Evolutionary conservation across 2,329 filamentous ascomycete genomes (phyloP).

Genomic region (Phialophora verrucosa): DNA sequence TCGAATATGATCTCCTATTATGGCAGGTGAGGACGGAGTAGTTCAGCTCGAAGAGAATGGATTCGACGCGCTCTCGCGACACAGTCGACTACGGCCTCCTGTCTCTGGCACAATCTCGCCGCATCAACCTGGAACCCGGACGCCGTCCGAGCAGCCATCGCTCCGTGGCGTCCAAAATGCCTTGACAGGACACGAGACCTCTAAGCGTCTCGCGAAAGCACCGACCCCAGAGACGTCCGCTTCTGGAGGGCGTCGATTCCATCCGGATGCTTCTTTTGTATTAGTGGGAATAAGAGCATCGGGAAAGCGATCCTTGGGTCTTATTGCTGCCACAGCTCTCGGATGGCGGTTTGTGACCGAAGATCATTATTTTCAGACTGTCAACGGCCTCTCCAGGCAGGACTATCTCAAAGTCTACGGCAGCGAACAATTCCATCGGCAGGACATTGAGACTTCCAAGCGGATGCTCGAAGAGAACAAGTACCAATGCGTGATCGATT

Average conservation of each 20-base stretch:
- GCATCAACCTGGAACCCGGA: neutral
- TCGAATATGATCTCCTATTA: constrained; percentile 7
- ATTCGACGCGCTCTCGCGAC: neutral
- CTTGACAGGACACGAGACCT: constrained; percentile 1
- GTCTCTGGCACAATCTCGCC: constrained; percentile 17
- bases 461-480: constrained; percentile 53
- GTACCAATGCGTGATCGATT: constrained; percentile 51
- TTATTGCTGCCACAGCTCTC: constrained; percentile 51
- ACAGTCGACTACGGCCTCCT: neutral
- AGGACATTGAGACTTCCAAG: constrained; percentile 51
- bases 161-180: neutral
- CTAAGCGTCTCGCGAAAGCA: constrained; percentile 3
- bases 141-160: constrained; percentile 5
- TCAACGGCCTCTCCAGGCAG: constrained; percentile 50
- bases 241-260: constrained; percentile 37
- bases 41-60: constrained; percentile 5
- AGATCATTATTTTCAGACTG: constrained; percentile 52
- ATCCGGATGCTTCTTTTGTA: constrained; percentile 49
- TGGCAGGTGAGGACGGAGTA: constrained; percentile 14
- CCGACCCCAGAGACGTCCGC: constrained; percentile 5
- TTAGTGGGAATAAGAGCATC: constrained; percentile 53
- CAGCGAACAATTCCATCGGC: constrained; percentile 51
- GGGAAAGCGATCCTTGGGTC: constrained; percentile 52
- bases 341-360: constrained; percentile 53
- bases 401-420: constrained; percentile 50